Percentiles rank a stretch among this genome's conserved stretches.
These are phyloP conservation scores for Cladosporium velox DNA, from an alignment of 2,329 filamentous ascomycete species.

Conservation along the genomic window DNA sequence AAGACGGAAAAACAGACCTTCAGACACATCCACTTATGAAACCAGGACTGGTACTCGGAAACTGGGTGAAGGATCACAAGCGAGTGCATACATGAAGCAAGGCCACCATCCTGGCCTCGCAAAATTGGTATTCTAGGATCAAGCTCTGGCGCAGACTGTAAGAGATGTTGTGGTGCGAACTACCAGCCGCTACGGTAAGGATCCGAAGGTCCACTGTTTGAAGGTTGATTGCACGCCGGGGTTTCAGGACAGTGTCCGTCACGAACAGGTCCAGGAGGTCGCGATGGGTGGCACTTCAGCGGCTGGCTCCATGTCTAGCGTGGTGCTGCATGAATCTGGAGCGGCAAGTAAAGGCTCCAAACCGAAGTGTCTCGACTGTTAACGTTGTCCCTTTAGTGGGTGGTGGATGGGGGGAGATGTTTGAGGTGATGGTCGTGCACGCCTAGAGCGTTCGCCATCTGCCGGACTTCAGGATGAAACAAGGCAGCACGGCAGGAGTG, in stretches of 20 bases:
- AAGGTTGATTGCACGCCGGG: not conserved
- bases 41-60: not conserved
- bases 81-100: not conserved
- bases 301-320: not conserved
- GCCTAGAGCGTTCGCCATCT: too few relatives aligned
- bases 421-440: not conserved
- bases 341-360: not conserved
- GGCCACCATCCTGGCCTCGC: not conserved
- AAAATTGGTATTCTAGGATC: not conserved
- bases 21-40: not conserved
- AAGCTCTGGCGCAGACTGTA: not conserved
- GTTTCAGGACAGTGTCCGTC: not conserved
- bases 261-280: not conserved
- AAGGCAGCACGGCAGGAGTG: not conserved
- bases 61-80: not conserved
- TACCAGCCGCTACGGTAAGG: not conserved
- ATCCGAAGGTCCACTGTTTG: not conserved
- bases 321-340: not conserved
- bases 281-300: not conserved
- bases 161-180: not conserved
- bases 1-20: not conserved
- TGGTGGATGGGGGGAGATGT: not conserved
- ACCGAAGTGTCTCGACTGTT: too few relatives aligned
- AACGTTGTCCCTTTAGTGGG: not conserved
- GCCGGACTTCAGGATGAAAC: not conserved